Evolutionary conservation across 75 land plant genomes (phyloP).

Genomic region (Cunninghamia lanceolata): DNA sequence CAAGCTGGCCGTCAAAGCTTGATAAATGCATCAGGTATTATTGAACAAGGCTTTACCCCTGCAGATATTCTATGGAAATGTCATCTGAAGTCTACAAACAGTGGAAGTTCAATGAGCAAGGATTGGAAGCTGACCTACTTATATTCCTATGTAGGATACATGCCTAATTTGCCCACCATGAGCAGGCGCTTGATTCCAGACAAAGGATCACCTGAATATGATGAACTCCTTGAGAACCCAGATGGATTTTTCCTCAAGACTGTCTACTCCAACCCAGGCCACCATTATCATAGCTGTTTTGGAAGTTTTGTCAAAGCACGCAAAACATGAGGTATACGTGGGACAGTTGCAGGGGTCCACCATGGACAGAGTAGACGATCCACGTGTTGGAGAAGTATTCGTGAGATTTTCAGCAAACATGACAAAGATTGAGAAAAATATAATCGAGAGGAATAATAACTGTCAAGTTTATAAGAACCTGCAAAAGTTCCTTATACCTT

Average conservation of each 20-base stretch:
- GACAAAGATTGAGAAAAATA: conserved; percentile 28
- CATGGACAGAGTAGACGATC: too few species aligned
- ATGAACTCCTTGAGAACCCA: conserved; percentile 47
- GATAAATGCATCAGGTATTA: too few species aligned
- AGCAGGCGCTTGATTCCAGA: conserved; percentile 67
- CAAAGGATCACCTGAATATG: conserved; percentile 47
- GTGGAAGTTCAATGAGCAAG: too few species aligned
- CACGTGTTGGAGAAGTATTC: conserved; percentile 24
- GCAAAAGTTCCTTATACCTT: conserved; percentile 55
- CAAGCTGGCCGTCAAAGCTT: too few species aligned
- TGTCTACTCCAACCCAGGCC: conserved; percentile 41
- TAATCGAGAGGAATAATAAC: too few species aligned
- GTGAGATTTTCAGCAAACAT: conserved; percentile 27
- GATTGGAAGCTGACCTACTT: too few species aligned
- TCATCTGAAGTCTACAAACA: too few species aligned
- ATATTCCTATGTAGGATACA: too few species aligned
- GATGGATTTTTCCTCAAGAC: conserved; percentile 52
- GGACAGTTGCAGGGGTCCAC: too few species aligned
- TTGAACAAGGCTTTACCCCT: too few species aligned
- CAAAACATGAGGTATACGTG: conserved; percentile 25
- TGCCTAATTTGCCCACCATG: too few species aligned
- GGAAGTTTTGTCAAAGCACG: conserved; percentile 11
- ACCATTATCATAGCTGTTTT: conserved; percentile 42
- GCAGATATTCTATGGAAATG: too few species aligned
- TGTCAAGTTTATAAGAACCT: conserved; percentile 53